Base-by-base conservation (phyloP, 257 asterid species). In the Nicotiana undulata region DNA sequence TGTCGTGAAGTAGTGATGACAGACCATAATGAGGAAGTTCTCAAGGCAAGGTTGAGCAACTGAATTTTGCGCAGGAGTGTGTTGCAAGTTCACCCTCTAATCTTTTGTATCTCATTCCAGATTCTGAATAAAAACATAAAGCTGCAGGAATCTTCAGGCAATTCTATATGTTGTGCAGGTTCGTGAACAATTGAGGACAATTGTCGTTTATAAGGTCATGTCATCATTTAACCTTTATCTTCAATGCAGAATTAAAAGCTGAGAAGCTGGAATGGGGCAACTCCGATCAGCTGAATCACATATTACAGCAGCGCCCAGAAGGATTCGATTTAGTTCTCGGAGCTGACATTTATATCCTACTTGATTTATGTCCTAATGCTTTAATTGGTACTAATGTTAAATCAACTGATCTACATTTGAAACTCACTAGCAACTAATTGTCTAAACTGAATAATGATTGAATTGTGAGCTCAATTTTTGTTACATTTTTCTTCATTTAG, bases 301-400 rank as follows among this genome's bases (percentile, higher is more conserved):
- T 95, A 65, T 82, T 95, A 87, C 85, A 87, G 82, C 84, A 59
- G 84, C 93, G 87, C 83, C 89, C 91, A 0, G 79, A 80, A 81
- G 99, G 97, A 87, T 95, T 93, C 81, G 97, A 95, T 86, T 88
- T 93, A 82, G 87, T 95, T 70, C 94, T 95, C 72, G 99, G 99
- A 83, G 99, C 98, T 77, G 99, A 95, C 91, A 95, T 95, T 68
- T 95, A 94, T 94, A 94, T 93, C 98, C 98, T 79, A 49, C 79
- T 79, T 44, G 77, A 10, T 84, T 55, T 44, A 29, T 79, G 24
- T 79, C 82, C 13, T 26, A 16, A 20, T 49, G 29, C 10, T 1
- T 29, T 51, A 29, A 64, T 64, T 63, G 37, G 32, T 74, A 80
- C 55, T 79, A 40, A 40, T 40, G 49, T 49, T 32, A 13, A 22